phyloP scores from a whole-genome alignment of 257 asterid genomes.

The Petrea volubilis region DNA sequence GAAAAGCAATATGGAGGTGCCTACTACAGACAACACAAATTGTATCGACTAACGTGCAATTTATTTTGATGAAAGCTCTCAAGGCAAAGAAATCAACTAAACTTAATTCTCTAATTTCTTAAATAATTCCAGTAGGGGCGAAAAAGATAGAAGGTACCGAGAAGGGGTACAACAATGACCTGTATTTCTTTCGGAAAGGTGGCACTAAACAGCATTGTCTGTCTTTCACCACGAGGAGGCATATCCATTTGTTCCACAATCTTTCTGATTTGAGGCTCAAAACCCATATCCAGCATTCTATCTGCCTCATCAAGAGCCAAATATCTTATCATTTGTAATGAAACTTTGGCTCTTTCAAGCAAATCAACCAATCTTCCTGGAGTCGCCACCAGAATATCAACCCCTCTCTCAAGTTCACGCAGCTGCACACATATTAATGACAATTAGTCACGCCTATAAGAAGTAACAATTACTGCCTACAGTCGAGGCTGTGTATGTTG shows the following conservation, averaged over 20 bases:
- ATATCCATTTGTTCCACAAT: conserved; percentile 90
- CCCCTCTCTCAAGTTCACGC: conserved; percentile 93
- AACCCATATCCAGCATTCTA: conserved; percentile 94
- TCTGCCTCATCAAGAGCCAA: conserved; percentile 94
- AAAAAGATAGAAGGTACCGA: not conserved
- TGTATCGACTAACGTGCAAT: not conserved
- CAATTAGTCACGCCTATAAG: conserved; percentile 5
- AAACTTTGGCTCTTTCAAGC: conserved; percentile 85
- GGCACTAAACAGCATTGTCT: conserved; percentile 90
- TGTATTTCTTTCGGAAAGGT: conserved; percentile 89
- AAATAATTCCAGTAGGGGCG: not conserved
- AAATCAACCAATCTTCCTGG: conserved; percentile 91
- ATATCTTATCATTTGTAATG: conserved; percentile 72
- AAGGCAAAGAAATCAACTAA: not conserved
- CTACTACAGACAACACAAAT: not conserved
- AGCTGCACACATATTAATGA: conserved; percentile 44
- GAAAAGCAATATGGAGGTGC: not conserved
- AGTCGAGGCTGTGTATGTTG: no score
- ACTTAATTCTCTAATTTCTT: not conserved
- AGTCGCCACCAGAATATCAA: conserved; percentile 93
- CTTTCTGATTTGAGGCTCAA: conserved; percentile 93
- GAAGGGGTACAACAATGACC: conserved; percentile 40
- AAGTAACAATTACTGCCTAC: conserved; percentile 9
- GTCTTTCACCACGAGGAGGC: conserved; percentile 88
- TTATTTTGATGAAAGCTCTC: not conserved